A percentile compares a stretch with the other conserved stretches of the same genome.
Evolutionary conservation across 768 basidiomycete genomes (phyloP).

Genomic region (Rhodotorula diobovata): DNA sequence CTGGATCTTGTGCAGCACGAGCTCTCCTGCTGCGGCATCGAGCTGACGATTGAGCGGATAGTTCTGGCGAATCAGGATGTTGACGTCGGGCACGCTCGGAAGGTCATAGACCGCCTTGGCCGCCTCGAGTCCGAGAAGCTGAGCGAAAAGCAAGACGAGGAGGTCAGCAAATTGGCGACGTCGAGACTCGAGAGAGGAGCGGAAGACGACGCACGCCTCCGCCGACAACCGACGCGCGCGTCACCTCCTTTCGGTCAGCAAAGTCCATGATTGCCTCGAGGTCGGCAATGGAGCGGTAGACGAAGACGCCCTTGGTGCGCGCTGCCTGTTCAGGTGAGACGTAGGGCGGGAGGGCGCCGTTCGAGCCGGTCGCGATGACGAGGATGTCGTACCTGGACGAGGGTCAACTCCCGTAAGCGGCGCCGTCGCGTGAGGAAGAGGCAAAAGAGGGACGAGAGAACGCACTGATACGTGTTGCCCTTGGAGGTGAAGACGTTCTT

Average conservation of each 20-base stretch:
- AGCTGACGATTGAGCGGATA: slow-evolving; percentile 34
- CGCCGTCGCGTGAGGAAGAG: background rate
- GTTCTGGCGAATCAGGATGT: slow-evolving; percentile 43
- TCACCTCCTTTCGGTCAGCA: slow-evolving; percentile 53
- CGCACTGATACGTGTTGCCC: slow-evolving; percentile 46
- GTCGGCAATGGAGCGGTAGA: slow-evolving; percentile 68
- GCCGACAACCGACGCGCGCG: slow-evolving; percentile 58
- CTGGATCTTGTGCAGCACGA: slow-evolving; percentile 60
- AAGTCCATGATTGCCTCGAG: slow-evolving; percentile 63
- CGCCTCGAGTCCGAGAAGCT: slow-evolving; percentile 62
- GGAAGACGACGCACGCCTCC: slow-evolving; percentile 58
- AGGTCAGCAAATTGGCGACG: too few species aligned
- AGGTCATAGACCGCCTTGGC: slow-evolving; percentile 68
- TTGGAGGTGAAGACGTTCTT: slow-evolving; percentile 54
- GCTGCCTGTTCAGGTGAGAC: slow-evolving; percentile 50
- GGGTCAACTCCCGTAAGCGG: too few species aligned
- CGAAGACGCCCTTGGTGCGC: slow-evolving; percentile 53
- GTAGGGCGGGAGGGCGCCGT: slow-evolving; percentile 61
- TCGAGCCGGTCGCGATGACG: slow-evolving; percentile 66
- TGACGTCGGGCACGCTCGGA: slow-evolving; percentile 51
- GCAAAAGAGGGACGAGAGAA: background rate
- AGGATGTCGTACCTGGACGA: slow-evolving; percentile 56
- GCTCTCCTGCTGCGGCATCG: slow-evolving; percentile 49
- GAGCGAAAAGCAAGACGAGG: background rate
- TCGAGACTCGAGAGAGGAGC: background rate